Conservation (phyloP, 2,329 filamentous ascomycete species). For the Alternaria sp. region DNA sequence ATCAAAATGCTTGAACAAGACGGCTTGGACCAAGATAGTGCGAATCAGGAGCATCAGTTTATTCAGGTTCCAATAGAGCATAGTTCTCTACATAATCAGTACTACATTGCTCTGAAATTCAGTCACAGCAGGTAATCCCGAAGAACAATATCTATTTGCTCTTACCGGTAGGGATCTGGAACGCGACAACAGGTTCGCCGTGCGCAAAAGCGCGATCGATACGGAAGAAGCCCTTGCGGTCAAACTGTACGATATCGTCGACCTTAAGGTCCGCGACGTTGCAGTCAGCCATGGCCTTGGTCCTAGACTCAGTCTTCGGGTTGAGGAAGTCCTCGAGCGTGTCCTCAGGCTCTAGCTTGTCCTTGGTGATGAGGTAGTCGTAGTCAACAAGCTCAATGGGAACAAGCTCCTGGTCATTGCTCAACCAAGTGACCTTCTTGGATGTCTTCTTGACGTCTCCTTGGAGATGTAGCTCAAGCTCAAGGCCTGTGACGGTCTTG, state of each 20-base stretch:
- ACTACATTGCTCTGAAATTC: background rate
- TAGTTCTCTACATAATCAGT: background rate
- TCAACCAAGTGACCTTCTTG: conserved; percentile 97
- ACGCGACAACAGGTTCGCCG: conserved; percentile 69
- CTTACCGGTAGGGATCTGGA: conserved; percentile 75
- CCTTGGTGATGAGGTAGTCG: conserved; percentile 94
- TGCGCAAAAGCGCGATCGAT: conserved; percentile 72
- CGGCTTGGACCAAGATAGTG: background rate
- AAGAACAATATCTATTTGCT: conserved; percentile 32
- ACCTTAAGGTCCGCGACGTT: conserved; percentile 81
- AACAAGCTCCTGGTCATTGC: conserved; percentile 77
- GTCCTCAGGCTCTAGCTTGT: conserved; percentile 87
- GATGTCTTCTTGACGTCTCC: conserved; percentile 95
- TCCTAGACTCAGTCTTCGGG: conserved; percentile 75
- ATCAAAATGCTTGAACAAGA: background rate
- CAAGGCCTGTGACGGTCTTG: conserved; percentile 70
- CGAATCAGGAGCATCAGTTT: background rate
- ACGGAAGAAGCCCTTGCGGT: conserved; percentile 90
- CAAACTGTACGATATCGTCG: conserved; percentile 93
- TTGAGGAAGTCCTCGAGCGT: conserved; percentile 84
- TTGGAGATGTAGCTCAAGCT: conserved; percentile 86
- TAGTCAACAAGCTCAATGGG: conserved; percentile 91
- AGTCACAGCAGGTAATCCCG: background rate
- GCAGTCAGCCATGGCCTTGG: conserved; percentile 79
- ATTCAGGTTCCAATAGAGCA: background rate